Evolutionary conservation across 495 filamentous ascomycete species (phyloP).

Genomic region (Talaromyces proteolyticus): DNA sequence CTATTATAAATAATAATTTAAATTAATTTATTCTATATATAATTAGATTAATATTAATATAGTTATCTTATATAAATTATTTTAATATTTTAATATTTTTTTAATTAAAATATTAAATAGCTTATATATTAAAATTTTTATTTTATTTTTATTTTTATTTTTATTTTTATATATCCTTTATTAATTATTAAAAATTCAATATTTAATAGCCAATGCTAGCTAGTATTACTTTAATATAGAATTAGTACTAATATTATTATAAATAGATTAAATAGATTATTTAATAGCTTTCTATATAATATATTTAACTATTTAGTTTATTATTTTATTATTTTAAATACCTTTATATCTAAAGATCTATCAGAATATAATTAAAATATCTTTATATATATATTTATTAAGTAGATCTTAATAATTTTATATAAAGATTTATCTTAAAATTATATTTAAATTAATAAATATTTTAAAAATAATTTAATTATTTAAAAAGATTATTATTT

Average conservation of each 20-base stretch:
- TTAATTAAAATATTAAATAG: conserved; percentile 5
- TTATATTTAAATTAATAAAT: not conserved
- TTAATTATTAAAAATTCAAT: not conserved
- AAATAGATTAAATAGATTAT: too few species aligned
- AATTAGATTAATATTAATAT: conserved; percentile 23
- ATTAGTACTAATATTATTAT: too few species aligned
- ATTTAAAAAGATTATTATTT: conserved; percentile 1
- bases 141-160: conserved; percentile 4
- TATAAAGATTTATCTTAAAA: not conserved
- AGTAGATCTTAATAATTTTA: not conserved
- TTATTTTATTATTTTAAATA: conserved; percentile 9
- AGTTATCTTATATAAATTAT: conserved; percentile 12
- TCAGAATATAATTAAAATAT: not conserved
- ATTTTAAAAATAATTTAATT: not conserved
- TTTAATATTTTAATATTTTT: conserved; percentile 7
- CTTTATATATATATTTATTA: not conserved
- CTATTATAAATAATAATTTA: conserved; percentile 20
- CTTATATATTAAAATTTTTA: not conserved
- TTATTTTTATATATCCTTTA: not conserved
- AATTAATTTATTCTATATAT: conserved; percentile 22
- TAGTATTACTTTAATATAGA: too few species aligned
- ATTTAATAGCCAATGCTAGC: conserved; percentile 3
- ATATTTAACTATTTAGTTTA: conserved; percentile 9
- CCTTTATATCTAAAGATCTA: conserved; percentile 11
- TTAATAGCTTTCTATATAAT: not conserved